phyloP scores from a whole-genome alignment of 2,329 filamentous ascomycete genomes.

The Boeremia lycopersici region DNA sequence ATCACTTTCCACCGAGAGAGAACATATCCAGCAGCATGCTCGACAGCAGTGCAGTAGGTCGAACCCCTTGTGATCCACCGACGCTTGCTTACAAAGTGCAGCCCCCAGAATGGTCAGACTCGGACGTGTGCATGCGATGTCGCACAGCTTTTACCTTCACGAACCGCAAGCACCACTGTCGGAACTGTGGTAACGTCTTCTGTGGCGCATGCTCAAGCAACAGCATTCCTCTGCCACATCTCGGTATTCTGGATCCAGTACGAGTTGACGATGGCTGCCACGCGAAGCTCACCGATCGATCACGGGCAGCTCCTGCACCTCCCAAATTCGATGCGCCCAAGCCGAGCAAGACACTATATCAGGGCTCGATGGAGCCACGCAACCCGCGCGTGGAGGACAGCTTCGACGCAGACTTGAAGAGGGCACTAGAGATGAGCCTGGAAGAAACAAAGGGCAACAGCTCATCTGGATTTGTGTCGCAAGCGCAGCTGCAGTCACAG shows the following conservation, averaged over 20 bases:
- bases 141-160: slow-evolving; percentile 95
- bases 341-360: slow-evolving; percentile 65
- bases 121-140: slow-evolving; percentile 98
- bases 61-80: not conserved
- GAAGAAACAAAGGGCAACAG: slow-evolving; percentile 84
- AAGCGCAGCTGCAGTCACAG: slow-evolving; percentile 57
- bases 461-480: slow-evolving; percentile 73
- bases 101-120: slow-evolving; percentile 97
- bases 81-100: slow-evolving; percentile 47
- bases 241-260: slow-evolving; percentile 89
- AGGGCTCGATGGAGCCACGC: slow-evolving; percentile 84
- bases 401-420: slow-evolving; percentile 94
- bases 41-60: slow-evolving; percentile 87
- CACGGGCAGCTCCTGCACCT: slow-evolving; percentile 51
- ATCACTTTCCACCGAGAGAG: slow-evolving; percentile 83
- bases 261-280: slow-evolving; percentile 97
- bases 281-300: slow-evolving; percentile 81
- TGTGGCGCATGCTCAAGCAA: slow-evolving; percentile 95
- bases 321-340: slow-evolving; percentile 56
- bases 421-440: slow-evolving; percentile 92
- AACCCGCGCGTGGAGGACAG: slow-evolving; percentile 85
- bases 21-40: slow-evolving; percentile 96
- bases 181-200: slow-evolving; percentile 97
- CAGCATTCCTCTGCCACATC: slow-evolving; percentile 82
- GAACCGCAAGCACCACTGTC: slow-evolving; percentile 97